Conservation (phyloP, 2,329 filamentous ascomycete species). For the Aureobasidium sp. region DNA sequence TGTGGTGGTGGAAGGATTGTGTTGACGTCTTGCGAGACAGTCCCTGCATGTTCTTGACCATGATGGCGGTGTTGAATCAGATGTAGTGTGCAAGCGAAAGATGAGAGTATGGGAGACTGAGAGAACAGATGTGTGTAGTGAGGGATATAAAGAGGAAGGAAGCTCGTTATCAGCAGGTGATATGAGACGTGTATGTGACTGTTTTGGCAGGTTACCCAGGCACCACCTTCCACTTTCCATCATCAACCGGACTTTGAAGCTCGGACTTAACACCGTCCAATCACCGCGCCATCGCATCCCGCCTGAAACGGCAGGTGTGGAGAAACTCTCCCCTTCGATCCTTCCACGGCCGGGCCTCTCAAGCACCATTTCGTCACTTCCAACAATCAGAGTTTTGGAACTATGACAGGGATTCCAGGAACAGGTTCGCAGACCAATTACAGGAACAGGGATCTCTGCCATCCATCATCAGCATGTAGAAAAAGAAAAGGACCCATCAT, state of each 20-base stretch:
- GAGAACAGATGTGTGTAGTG: background rate
- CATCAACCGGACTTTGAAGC: background rate
- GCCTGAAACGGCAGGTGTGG: constrained; percentile 13
- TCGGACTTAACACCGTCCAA: constrained; percentile 8
- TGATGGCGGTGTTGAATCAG: constrained; percentile 7
- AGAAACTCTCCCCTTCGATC: background rate
- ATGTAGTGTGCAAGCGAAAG: background rate
- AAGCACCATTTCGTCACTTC: constrained; percentile 10
- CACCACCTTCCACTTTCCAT: background rate
- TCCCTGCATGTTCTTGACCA: constrained; percentile 18
- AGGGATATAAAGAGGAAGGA: background rate
- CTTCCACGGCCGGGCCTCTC: background rate
- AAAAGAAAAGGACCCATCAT: background rate
- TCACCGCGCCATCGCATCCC: constrained; percentile 13
- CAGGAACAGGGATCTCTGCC: background rate
- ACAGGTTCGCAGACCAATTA: background rate
- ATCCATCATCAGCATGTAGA: background rate
- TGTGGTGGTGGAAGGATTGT: constrained; percentile 9
- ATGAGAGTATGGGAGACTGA: too few relatives aligned
- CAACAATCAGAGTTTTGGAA: background rate
- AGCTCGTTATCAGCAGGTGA: constrained; percentile 5
- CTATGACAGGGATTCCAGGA: constrained; percentile 3
- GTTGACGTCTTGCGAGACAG: constrained; percentile 15
- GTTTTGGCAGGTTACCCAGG: constrained; percentile 12
- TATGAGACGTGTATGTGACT: constrained; percentile 1